Base-by-base conservation (phyloP, 2,329 filamentous ascomycete species). In the Alternaria solani region DNA sequence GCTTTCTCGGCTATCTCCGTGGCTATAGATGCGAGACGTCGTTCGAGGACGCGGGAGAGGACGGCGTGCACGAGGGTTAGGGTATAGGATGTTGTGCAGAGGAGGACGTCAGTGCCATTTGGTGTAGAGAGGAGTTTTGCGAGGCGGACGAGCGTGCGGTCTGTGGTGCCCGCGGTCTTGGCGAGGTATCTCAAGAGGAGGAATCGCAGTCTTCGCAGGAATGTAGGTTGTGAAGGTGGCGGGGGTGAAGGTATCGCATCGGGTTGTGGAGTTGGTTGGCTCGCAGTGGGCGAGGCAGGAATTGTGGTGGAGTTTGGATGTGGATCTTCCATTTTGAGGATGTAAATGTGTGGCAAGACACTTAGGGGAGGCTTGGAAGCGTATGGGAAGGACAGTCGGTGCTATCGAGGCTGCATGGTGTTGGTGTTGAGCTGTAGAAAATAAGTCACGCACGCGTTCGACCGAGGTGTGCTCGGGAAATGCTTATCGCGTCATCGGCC, bases 21-120 rank as follows among this genome's bases (percentile, higher is more conserved):
- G 8, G 80, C 78, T 11, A 81, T 67, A 5, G 62, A 60, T 20
- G 73, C 63, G 53, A 82, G 78, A 38, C 71, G 75, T 11, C 62
- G 61, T 16, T 70, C 63, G 43, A 82, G 78, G 7, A 79, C 55
- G n/a, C 67, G 73, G 14, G 75, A 75, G 58, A 82, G 73, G 26
- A 79, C 72, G 3, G 79, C 71, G 65, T 78, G 74, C 8, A 81
- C 56, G 59, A 83, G 75, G 20, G 75, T 75, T 28, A 83, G 76
- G 44, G 79, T 81, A 75, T 82, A 84, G 66, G 70, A 72, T 14
- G 80, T 68, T 9, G 81, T 83, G 68, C 75, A 77, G 51, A 83
- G 78, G 52, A 78, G 70, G 28, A 74, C 70, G 64, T 83, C 80
- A 52, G 76, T 77, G 63, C 78, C 78, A 18, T 70, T 53, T 18